These are phyloP conservation scores for Stephania japonica DNA, from an alignment of 164 flowering plant genomes.

Conservation along the genomic window DNA sequence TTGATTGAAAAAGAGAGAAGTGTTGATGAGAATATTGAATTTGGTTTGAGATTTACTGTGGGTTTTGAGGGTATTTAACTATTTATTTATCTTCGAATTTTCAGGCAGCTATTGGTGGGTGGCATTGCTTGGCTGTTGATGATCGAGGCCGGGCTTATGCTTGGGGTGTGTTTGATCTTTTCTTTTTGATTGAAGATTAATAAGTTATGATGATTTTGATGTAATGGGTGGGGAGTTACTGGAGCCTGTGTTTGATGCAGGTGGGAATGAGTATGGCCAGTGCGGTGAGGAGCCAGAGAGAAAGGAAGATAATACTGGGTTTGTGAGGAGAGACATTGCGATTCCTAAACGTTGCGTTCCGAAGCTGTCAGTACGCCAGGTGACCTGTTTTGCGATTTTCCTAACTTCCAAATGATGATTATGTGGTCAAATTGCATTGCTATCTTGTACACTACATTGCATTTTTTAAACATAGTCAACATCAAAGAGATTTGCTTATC, in stretches of 20 bases:
- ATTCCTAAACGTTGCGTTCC: constrained; percentile 94
- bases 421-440: neutral
- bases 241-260: constrained; percentile 34
- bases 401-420: neutral
- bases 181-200: neutral
- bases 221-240: neutral
- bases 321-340: constrained; percentile 79
- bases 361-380: constrained; percentile 89
- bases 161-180: constrained; percentile 60
- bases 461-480: too few species aligned
- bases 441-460: neutral
- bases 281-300: constrained; percentile 96
- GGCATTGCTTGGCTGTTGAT: constrained; percentile 99
- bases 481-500: too few species aligned
- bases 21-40: neutral
- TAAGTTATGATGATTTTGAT: neutral
- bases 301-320: constrained; percentile 65
- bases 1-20: neutral
- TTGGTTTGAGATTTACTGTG: neutral
- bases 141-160: constrained; percentile 95
- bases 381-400: constrained; percentile 11
- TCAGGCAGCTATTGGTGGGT: constrained; percentile 99
- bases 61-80: neutral
- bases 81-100: constrained; percentile 3
- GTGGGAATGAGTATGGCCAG: constrained; percentile 99